Evolutionary conservation across 2,329 filamentous ascomycete species (phyloP), one percentile per base, ranked within the genome.

Genomic region (Shiraia bambusicola): DNA sequence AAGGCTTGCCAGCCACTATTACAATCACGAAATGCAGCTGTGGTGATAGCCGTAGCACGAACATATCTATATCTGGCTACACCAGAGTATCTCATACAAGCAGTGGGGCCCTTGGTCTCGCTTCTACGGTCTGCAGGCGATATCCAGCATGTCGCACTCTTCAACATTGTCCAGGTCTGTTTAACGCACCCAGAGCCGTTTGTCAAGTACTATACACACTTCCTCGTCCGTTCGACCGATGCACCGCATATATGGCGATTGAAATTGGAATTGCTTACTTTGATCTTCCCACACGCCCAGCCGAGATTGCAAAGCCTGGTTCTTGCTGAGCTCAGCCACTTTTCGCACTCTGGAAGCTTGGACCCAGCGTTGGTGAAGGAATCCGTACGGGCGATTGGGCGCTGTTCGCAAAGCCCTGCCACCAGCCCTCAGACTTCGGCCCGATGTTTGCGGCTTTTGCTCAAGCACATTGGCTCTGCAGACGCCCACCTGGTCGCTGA

Each of bases 81-180:
- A 0, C 71, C 82, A 0, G 82, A 87, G 29, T 88, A 95, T 63
- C 78, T 94, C 19, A 78, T 82, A 51, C 74, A 79, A 15, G 84
- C 89, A 6, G 81, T 95, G 42, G 91, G 92, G 0, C 92, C 93
- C 1, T 73, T 98, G 17, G 79, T 96, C 14, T 89, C 92, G 12
- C 79, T 98, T 24, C 75, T 98, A 42, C 83, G 93, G 42, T 85
- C 88, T 10, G 83, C 90, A 0, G 82, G 87, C 45, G 92, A 97
- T 63, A 89, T 95, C 37, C 86, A 95, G 63, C 85, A 94, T 61
- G 80, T 95, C 28, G 91, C 89, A 1, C 78, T 98, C 13, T 92
- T 92, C 75, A 96, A 97, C 64, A 91, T 97, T 45, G 90, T 96
- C 9, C 87, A 89, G n/a, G 87, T 98, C 31, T 93, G 88, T 59